phyloP scores from a whole-genome alignment of 148 eudicot genomes.

The Spergularia bocconei region DNA sequence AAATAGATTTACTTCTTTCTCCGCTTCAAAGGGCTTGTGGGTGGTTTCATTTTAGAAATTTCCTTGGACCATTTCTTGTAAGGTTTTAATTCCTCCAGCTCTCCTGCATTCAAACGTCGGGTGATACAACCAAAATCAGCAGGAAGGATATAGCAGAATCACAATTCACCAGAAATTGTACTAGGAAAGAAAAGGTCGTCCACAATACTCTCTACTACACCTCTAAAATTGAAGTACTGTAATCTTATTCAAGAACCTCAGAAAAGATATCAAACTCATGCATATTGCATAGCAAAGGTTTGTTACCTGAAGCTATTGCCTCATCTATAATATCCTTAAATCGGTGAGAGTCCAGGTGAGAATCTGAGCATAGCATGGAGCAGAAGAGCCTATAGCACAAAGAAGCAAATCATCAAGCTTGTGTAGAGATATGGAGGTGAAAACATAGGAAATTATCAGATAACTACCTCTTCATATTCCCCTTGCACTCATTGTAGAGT shows the following conservation, averaged over 20 bases:
- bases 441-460: background rate
- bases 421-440: background rate
- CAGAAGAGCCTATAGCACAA: conserved; percentile 67
- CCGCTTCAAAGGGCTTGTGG: conserved; percentile 71
- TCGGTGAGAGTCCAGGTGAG: conserved; percentile 86
- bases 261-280: background rate
- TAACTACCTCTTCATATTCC: conserved; percentile 81
- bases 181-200: too few species aligned
- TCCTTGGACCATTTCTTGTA: conserved; percentile 86
- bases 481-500: conserved; percentile 72
- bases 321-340: conserved; percentile 92
- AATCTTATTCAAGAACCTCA: background rate
- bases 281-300: background rate
- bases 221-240: too few species aligned
- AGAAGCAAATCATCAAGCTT: conserved; percentile 4
- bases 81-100: conserved; percentile 67
- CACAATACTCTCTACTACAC: too few species aligned
- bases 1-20: conserved; percentile 51
- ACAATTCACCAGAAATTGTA: too few species aligned
- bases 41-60: conserved; percentile 75
- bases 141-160: background rate
- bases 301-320: conserved; percentile 76
- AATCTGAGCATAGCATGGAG: conserved; percentile 88
- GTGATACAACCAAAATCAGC: background rate
- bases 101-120: conserved; percentile 42